phyloP scores from a whole-genome alignment of 352 stramenopile species.

The Phytophthora rubi region DNA sequence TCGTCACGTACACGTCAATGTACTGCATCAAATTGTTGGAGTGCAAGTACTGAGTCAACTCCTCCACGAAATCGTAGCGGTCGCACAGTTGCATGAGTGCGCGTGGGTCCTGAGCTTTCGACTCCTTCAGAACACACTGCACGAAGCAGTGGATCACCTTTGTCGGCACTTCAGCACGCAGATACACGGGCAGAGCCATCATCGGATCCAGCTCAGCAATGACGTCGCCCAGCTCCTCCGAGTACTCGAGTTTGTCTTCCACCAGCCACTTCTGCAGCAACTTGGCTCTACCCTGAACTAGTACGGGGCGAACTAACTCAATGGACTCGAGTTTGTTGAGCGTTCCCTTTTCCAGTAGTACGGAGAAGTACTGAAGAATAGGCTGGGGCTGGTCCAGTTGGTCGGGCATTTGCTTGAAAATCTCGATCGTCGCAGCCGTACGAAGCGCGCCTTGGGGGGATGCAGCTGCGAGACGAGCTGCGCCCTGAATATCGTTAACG shows the following conservation, averaged over 20 bases:
- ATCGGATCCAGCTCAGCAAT: conserved; percentile 94
- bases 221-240: conserved; percentile 96
- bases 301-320: conserved; percentile 96
- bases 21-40: conserved; percentile 99
- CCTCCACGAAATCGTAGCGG: conserved; percentile 98
- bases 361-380: conserved; percentile 98
- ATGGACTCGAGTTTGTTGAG: conserved; percentile 99
- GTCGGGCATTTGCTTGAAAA: conserved; percentile 97
- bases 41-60: conserved; percentile 99
- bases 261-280: conserved; percentile 99
- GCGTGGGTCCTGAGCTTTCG: conserved; percentile 97
- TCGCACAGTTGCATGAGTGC: conserved; percentile 99
- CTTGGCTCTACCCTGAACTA: conserved; percentile 95
- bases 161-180: conserved; percentile 95
- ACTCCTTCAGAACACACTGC: conserved; percentile 97
- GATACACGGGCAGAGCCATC: conserved; percentile 98
- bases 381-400: conserved; percentile 95
- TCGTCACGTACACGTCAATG: conserved; percentile 99
- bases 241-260: conserved; percentile 98
- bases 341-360: conserved; percentile 96
- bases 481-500: conserved; percentile 72
- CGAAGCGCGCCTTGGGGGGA: conserved; percentile 88
- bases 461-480: conserved; percentile 86
- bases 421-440: conserved; percentile 96
- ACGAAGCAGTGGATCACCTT: conserved; percentile 99